These are phyloP conservation scores for Davidsoniella neocaledoniae DNA, from an alignment of 2,329 filamentous ascomycete genomes.

Conservation along the genomic window DNA sequence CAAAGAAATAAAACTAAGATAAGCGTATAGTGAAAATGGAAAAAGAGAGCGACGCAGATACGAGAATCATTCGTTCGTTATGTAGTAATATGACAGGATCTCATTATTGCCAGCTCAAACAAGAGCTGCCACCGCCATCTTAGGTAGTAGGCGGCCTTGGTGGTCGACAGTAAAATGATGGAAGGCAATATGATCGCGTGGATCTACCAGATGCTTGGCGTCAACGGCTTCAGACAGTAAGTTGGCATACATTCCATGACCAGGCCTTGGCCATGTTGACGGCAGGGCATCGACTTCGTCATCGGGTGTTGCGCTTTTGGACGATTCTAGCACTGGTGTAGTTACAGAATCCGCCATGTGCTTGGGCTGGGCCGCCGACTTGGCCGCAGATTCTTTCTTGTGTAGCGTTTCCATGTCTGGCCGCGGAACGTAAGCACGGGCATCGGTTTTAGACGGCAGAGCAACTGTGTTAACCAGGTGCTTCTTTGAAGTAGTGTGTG, in stretches of 20 bases:
- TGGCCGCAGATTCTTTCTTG: neutral
- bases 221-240: conserved; percentile 24
- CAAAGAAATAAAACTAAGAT: too few relatives aligned
- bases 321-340: conserved; percentile 4
- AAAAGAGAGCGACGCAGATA: neutral
- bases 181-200: conserved; percentile 27
- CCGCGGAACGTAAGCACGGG: conserved; percentile 9
- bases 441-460: conserved; percentile 1
- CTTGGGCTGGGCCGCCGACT: neutral
- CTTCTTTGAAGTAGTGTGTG: conserved; percentile 2
- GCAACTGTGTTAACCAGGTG: conserved; percentile 11
- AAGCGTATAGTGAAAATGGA: neutral
- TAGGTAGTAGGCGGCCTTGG: conserved; percentile 8
- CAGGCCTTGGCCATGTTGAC: conserved; percentile 24
- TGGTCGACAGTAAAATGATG: conserved; percentile 27
- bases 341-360: neutral
- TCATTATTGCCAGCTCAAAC: neutral
- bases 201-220: conserved; percentile 21
- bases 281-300: conserved; percentile 22
- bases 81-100: too few relatives aligned
- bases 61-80: too few relatives aligned
- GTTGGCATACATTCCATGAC: conserved; percentile 24
- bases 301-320: conserved; percentile 14
- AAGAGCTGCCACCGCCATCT: conserved; percentile 12
- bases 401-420: conserved; percentile 1